phyloP scores from a whole-genome alignment of 2,329 filamentous ascomycete genomes.

The Colletotrichum sojae region DNA sequence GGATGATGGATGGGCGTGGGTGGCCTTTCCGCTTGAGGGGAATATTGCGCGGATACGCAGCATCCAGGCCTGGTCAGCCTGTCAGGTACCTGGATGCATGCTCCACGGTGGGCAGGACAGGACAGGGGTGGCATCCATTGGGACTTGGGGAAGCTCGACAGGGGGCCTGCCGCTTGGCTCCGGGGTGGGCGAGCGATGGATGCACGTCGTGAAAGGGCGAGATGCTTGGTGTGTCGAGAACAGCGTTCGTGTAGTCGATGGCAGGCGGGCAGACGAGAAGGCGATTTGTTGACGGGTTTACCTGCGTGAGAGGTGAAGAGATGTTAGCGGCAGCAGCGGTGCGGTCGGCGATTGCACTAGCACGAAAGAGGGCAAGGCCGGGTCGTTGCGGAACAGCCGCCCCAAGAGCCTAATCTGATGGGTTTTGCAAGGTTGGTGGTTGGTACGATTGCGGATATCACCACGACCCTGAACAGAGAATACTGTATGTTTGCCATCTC shows the following conservation, averaged over 20 bases:
- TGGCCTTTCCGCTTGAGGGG: constrained; percentile 24
- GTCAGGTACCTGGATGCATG: neutral
- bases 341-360: constrained; percentile 35
- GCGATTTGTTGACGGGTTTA: constrained; percentile 35
- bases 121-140: constrained; percentile 15
- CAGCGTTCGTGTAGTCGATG: neutral
- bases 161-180: constrained; percentile 1
- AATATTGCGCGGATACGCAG: constrained; percentile 35
- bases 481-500: neutral
- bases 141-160: constrained; percentile 22
- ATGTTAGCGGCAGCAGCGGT: constrained; percentile 35
- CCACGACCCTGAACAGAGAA: neutral
- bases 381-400: constrained; percentile 35
- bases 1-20: constrained; percentile 19
- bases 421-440: constrained; percentile 5
- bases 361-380: constrained; percentile 30
- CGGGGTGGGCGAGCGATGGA: constrained; percentile 1
- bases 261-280: constrained; percentile 3
- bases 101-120: constrained; percentile 8
- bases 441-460: neutral
- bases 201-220: constrained; percentile 18
- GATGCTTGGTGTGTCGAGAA: constrained; percentile 10
- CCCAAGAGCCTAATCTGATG: constrained; percentile 37
- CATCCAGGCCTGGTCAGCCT: constrained; percentile 11
- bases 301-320: constrained; percentile 24